Evolutionary conservation across 2,329 filamentous ascomycete species (phyloP), one percentile per base, ranked within the genome.

Genomic region (Plectosphaerella plurivora): DNA sequence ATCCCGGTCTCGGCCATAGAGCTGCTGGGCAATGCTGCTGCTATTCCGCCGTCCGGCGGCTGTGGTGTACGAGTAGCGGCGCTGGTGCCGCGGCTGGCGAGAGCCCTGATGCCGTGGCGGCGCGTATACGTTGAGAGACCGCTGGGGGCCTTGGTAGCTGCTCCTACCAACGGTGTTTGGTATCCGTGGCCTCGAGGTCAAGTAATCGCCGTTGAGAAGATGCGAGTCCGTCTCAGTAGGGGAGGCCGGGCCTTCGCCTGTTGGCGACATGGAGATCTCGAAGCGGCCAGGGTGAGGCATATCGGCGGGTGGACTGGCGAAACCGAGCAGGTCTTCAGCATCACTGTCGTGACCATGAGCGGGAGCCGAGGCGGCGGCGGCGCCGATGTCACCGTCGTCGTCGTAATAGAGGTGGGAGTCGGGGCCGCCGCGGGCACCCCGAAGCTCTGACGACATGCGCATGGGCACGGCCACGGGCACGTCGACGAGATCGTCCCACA

Each of bases 401-500:
- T 50, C 48, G 24, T 42, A 33, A 24, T 20, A 44, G 6, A 37
- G n/a, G 24, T 16, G 18, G 5, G 41, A 44, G 41, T 18, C 41
- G 52, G 54, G 12, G 15, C 51, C 88, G 82, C 54, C 87, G 85
- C 75, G 41, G 16, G 12, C 18, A 11, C 41, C 41, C 10, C 41
- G 41, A 16, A 90, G 87, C 64, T 97, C 93, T n/a, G 86, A 85
- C 5, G 89, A 93, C 8, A 92, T 88, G 48, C 89, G 86, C 78
- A 99, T 86, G 22, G 93, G 93, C 33, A 97, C 91, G 3, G 92
- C 94, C 47, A 97, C 87, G 2, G 94, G 94, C 15, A 99, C 89
- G 63, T 99, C 94, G 20, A 99, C 94, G 20, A 97, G 75, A 65
- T 99, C 94, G 64, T 99, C 94, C 94, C 94, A 99, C 12, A 99